These are phyloP conservation scores for Monilinia polystroma DNA, from an alignment of 2,329 filamentous ascomycete species.

Conservation along the genomic window DNA sequence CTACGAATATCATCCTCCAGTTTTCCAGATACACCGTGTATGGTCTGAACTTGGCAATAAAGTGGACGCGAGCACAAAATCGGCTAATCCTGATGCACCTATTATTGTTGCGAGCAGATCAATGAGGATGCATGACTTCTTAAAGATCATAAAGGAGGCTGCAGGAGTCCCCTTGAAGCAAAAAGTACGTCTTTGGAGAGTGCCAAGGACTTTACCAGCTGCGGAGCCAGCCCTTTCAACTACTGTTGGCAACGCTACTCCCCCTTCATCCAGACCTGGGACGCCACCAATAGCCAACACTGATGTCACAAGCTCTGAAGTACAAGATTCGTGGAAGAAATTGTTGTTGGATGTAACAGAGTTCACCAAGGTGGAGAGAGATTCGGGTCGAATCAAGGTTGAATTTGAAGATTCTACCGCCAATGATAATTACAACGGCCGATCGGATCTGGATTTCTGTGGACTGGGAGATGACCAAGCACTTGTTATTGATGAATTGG, in stretches of 20 bases:
- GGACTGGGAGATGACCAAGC: conserved; percentile 71
- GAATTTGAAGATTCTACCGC: conserved; percentile 67
- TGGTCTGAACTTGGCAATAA: conserved; percentile 59
- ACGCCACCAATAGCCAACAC: conserved; percentile 29
- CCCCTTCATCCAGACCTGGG: conserved; percentile 38
- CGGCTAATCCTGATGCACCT: conserved; percentile 59
- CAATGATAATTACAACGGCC: conserved; percentile 77
- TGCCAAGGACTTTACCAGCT: conserved; percentile 34
- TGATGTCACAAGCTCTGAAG: conserved; percentile 27
- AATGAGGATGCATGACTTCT: conserved; percentile 69
- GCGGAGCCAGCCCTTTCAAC: conserved; percentile 41
- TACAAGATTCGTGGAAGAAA: conserved; percentile 44
- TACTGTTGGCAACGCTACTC: conserved; percentile 45
- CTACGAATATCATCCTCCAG: conserved; percentile 80
- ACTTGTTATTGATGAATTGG: conserved; percentile 80
- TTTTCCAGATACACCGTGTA: conserved; percentile 82
- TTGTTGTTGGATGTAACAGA: conserved; percentile 52
- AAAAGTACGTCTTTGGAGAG: conserved; percentile 65
- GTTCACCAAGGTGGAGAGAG: conserved; percentile 63
- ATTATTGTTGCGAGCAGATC: conserved; percentile 70
- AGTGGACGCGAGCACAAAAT: conserved; percentile 59
- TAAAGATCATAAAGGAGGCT: conserved; percentile 69
- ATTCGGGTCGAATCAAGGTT: conserved; percentile 46
- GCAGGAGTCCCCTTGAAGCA: conserved; percentile 65
- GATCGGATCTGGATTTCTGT: conserved; percentile 61